Percentiles rank a stretch among this genome's conserved stretches.
These are phyloP conservation scores for Botrytis sinoallii DNA, from an alignment of 2,329 filamentous ascomycete species.

Conservation along the genomic window DNA sequence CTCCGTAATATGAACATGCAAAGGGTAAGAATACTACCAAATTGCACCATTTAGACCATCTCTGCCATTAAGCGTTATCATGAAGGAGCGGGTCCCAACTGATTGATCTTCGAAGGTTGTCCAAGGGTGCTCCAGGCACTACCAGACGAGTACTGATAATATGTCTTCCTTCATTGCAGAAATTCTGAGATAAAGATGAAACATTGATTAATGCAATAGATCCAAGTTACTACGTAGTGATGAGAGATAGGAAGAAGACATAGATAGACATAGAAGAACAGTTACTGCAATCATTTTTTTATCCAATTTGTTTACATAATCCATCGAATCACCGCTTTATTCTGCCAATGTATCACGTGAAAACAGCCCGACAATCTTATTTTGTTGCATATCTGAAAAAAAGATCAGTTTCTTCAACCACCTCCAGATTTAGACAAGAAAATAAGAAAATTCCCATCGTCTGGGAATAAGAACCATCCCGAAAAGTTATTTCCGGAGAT, in stretches of 20 bases:
- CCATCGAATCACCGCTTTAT: background rate
- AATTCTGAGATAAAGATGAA: background rate
- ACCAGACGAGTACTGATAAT: background rate
- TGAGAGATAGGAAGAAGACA: background rate
- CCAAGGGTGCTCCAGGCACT: background rate
- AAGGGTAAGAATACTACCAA: background rate
- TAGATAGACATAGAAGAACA: too few relatives aligned
- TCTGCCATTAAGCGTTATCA: background rate
- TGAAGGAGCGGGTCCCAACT: background rate
- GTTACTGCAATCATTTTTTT: background rate
- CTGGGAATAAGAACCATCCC: background rate
- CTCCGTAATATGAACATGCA: background rate
- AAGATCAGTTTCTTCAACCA: background rate
- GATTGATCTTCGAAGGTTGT: background rate
- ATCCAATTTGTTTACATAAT: background rate
- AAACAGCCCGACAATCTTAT: rapidly evolving
- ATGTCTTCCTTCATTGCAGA: background rate
- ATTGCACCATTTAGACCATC: background rate
- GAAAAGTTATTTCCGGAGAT: background rate
- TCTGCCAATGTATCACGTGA: background rate
- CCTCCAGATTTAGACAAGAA: background rate
- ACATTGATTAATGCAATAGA: background rate
- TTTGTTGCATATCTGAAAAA: background rate
- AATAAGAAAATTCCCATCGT: background rate
- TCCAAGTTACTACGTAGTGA: background rate